Evolutionary conservation across 1,284 basidiomycete species (phyloP), one percentile per base, ranked within the genome.

Genomic region (Grifola frondosa): DNA sequence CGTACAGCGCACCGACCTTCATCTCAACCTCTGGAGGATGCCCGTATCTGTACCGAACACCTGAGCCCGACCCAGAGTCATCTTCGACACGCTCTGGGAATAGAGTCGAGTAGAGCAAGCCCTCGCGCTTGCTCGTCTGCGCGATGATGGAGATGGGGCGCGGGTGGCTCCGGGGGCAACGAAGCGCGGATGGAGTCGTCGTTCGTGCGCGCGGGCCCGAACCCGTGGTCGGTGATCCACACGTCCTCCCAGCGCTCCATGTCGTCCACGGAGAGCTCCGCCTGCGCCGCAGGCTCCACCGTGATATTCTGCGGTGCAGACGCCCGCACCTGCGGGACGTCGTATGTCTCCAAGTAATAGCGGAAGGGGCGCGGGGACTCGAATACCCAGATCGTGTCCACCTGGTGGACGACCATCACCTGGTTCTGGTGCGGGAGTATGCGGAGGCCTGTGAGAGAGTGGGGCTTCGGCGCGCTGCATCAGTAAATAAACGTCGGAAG

Each of bases 191-290:
- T 49, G 50, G 65, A 56, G 53, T 68, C 54, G 61, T 69, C 58
- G 49, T 56, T n/a, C 42, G 19, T 53, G 52, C 6, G 61, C 49
- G 33, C 69, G 65, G 23, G 66, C 48, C 25, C 63, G 63, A 30
- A 71, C n/a, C n/a, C n/a, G n/a, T n/a, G 67, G 42, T 82, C 78
- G 6, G 78, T 78, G 43, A 86, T 73, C 34, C 73, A 64, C 40
- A 81, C 67, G 41, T 70, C 45, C 6, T 37, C 30, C 22, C 49
- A 40, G 20, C 19, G 20, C 20, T 48, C 51, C 1, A 49, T 15
- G 7, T 37, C 22, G 29, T 23, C 17, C 2, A 29, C 29, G 24
- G 46, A 5, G 22, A 28, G 30, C 35, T 31, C 36, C 7, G 19
- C 22, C 13, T 40, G 37, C 6, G 38, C 49, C 40, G 1, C 56